Base-by-base conservation (phyloP, 2,329 filamentous ascomycete genomes). In the Seiridium cupressi region DNA sequence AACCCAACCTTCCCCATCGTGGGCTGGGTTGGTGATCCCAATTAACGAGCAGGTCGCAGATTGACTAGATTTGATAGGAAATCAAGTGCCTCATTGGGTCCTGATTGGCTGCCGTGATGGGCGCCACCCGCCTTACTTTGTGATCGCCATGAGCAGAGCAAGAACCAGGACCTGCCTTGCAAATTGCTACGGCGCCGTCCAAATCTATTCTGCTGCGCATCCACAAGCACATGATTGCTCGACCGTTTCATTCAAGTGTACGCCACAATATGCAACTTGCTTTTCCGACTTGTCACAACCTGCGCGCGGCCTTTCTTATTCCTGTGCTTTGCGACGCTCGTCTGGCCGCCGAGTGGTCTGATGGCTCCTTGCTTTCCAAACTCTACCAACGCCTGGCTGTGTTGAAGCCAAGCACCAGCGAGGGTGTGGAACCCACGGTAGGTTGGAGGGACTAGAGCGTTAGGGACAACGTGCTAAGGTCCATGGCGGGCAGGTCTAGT, bases 41-140 rank as follows among this genome's bases (percentile, higher is more conserved):
- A 48, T 48, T 8, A 48, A 31, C 18, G 8, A 9, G 5, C 6
- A 13, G 34, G 34, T 53, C 26, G 11, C 34, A 34, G 49, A 34
- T 53, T 53, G 49, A 36, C 13, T 32, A 11, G 32, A 10, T 36
- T 13, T 35, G 54, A 32, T 18, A 46, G 7, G 32, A 10, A 18
- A 38, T 35, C 32, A 49, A 32, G 18, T 31, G 13, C 49, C n/a
- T 59, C 32, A 11, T 36, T 42, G 38, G 40, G 48, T 32, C 35
- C 61, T 70, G 65, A 70, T 71, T 70, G 67, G 70, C 48, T 60
- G 55, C 64, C 46, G 62, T 42, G 46, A 58, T 61, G 60, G 59
- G 65, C 64, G 69, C 69, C 68, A 71, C 66, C 66, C 70, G 70
- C 70, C 70, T 67, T 72, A 71, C 68, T 71, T 71, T 68, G 26